Base-by-base conservation (phyloP, 257 asterid genomes). In the Orobanche coerulescens region DNA sequence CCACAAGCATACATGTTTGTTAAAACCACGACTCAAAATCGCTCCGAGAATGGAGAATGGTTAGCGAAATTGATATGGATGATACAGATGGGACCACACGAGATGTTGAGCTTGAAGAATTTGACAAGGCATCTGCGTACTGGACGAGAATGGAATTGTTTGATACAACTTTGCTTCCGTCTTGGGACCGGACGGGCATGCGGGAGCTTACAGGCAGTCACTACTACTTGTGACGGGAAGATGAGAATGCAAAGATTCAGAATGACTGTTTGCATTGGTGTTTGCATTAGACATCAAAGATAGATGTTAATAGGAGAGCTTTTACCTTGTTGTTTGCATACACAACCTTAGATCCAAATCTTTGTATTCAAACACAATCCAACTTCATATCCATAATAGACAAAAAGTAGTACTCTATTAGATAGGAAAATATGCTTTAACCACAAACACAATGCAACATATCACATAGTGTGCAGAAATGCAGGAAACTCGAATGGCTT, bases 181-280 rank as follows among this genome's bases (percentile, higher is more conserved):
- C 82, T 11, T 85, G 75, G 75, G 95, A 36, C 88, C 94, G 0
- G 93, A 85, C 16, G 96, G 96, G 24, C 95, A 88, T 54, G 90
- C 95, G 0, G 89, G 93, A 11, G 75, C 64, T 10, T 85, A 85
- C 64, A 62, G 96, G 61, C 71, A 80, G 61, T 78, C n/a, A n/a
- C 76, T 36, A 87, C 82, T 25, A 95, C 97, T 0, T 85, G 77
- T 31, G 78, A 70, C 0, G 80, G 77, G 40, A 79, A 57, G 84
- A 69, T 49, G 62, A 60, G 66, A 22, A 78, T 56, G 81, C 68
- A 14, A 61, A 75, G 60, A 66, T 84, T 23, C 96, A 88, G 67
- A 91, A 88, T 77, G 98, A 91, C 60, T 91, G 98, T 71, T 62
- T 91, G 34, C 98, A 91, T 14, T 88, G 98, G 98, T 91, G 98